These are phyloP conservation scores for Epichloe scottii DNA, from an alignment of 2,329 filamentous ascomycete species.

Conservation along the genomic window DNA sequence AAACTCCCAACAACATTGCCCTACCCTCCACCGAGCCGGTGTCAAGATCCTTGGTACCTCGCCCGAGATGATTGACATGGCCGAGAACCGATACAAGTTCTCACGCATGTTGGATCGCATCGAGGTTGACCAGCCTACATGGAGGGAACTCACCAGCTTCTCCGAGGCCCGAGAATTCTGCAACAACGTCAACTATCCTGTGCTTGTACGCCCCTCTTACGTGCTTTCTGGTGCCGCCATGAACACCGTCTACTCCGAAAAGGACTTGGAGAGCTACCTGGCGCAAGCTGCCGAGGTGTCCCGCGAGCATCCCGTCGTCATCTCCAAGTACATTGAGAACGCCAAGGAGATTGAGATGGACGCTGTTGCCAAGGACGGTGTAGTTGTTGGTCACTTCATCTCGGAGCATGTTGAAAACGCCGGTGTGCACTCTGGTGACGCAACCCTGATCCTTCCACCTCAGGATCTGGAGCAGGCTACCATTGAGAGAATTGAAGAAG, in stretches of 20 bases:
- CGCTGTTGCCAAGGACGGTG: conserved; percentile 81
- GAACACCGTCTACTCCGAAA: conserved; percentile 97
- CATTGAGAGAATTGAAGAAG: conserved; percentile 82
- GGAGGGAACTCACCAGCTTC: conserved; percentile 95
- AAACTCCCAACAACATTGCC: conserved; percentile 96
- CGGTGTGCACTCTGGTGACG: conserved; percentile 95
- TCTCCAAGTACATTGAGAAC: conserved; percentile 98
- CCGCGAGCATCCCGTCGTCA: conserved; percentile 89
- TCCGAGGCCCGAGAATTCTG: conserved; percentile 84
- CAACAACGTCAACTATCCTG: conserved; percentile 78
- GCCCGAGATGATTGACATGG: conserved; percentile 96
- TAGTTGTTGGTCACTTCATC: conserved; percentile 88
- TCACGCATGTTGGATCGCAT: conserved; percentile 95
- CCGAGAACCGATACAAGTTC: conserved; percentile 98
- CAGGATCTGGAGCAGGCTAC: conserved; percentile 87
- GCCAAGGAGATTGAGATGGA: conserved; percentile 99
- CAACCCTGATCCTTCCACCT: conserved; percentile 85
- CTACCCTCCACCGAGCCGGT: conserved; percentile 78
- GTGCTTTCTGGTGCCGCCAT: conserved; percentile 95
- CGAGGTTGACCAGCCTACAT: conserved; percentile 87
- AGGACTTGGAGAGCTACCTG: conserved; percentile 79
- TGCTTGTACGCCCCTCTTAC: conserved; percentile 90
- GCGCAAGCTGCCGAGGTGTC: conserved; percentile 89
- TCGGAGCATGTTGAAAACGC: conserved; percentile 98
- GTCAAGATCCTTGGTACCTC: conserved; percentile 92